Evolutionary conservation across 805 yeast species (phyloP), one percentile per base, ranked within the genome.

Genomic region (Saccharomyces jurei): DNA sequence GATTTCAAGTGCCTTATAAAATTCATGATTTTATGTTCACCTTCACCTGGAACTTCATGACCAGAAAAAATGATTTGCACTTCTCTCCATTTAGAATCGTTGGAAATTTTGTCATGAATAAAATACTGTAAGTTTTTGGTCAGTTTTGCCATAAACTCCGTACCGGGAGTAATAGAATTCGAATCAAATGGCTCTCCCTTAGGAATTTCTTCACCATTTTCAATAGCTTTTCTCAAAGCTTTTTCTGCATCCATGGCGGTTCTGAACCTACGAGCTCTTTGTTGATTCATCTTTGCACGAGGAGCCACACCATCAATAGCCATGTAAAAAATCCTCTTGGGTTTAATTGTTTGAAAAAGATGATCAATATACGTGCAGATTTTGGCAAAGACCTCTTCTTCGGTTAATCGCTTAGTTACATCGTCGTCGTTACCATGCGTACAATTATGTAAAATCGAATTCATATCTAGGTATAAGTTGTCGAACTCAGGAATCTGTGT

Each of bases 241-340:
- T 82, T 82, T 67, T 92, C 96, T 1, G 97, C 97, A 66, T 92
- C 98, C 63, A 83, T 79, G 0, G 97, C 98, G 30, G 96, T 84
- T 71, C 97, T 79, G 71, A 92, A 92, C 74, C 99, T 83, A 77
- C 99, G 84, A 0, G 97, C 83, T 73, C 99, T 82, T 72, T 92
- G 99, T 72, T 92, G 98, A 69, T 92, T 92, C 97, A 92, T 91
- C 68, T 92, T 92, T 10, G 99, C 99, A 69, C 99, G 78, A 46
- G 99, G 99, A 0, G 99, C 99, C 51, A 92, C 98, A 68, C 99
- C 99, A 74, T 92, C 99, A 63, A 92, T 88, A 2, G 99, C 98
- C 96, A 92, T 90, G 68, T 86, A 91, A 62, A 92, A 88, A 13
- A 86, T 81, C 67, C 89, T 80, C 63, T 87, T 78, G 8, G 99